Evolutionary conservation across 352 stramenopile species (phyloP).

Genomic region (Phytopythium delawarense): DNA sequence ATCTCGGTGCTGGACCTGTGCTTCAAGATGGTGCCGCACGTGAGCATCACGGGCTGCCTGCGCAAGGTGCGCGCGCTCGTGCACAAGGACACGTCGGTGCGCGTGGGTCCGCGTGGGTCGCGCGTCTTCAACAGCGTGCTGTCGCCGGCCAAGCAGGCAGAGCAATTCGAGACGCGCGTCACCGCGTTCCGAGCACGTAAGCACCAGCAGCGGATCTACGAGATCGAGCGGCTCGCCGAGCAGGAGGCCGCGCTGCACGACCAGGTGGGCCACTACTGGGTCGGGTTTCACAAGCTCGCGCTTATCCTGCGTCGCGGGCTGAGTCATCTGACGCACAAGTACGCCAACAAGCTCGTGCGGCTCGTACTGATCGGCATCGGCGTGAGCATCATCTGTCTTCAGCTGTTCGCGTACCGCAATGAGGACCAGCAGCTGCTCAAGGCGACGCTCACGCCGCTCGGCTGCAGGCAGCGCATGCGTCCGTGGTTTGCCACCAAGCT

Average conservation of each 20-base stretch:
- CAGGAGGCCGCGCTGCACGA: neutral
- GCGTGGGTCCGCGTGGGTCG: neutral
- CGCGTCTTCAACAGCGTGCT: neutral
- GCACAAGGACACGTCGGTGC: constrained; percentile 5
- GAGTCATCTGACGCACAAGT: neutral
- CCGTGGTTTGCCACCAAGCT: constrained; percentile 7
- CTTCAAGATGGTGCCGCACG: constrained; percentile 7
- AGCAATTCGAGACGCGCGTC: constrained; percentile 1
- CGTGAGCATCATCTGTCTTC: neutral
- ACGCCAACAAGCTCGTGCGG: constrained; percentile 4
- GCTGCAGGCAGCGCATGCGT: constrained; percentile 3
- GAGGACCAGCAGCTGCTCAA: neutral
- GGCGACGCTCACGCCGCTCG: neutral
- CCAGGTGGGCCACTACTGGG: neutral
- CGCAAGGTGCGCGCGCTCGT: constrained; percentile 5
- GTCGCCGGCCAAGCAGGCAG: neutral
- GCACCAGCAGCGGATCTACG: neutral
- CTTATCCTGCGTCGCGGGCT: neutral
- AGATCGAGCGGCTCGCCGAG: neutral
- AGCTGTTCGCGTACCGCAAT: constrained; percentile 1
- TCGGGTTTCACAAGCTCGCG: neutral
- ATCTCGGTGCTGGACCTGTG: neutral
- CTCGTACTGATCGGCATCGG: neutral
- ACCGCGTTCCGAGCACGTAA: neutral
- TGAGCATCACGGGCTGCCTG: constrained; percentile 3